Percentiles rank a stretch among this genome's conserved stretches.
These are phyloP conservation scores for Pichia nakasei DNA, from an alignment of 805 yeast genomes.

Conservation along the genomic window DNA sequence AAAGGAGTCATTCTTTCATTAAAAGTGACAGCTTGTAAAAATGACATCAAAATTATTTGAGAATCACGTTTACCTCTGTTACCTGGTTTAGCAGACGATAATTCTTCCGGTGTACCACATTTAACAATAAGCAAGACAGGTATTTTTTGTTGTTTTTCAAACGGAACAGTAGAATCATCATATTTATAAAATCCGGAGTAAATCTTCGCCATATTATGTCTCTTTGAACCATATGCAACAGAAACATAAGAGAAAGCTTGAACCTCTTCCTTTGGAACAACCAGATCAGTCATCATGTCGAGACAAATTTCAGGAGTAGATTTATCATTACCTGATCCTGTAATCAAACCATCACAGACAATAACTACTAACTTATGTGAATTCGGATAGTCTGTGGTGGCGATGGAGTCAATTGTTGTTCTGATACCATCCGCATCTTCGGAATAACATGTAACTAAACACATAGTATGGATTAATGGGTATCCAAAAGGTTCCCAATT, in stretches of 20 bases:
- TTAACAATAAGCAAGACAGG: conserved; percentile 75
- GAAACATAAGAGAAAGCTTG: conserved; percentile 85
- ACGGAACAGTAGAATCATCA: conserved; percentile 63
- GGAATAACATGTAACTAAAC: conserved; percentile 87
- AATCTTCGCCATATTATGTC: conserved; percentile 97
- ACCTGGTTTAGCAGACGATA: conserved; percentile 68
- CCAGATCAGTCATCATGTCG: conserved; percentile 77
- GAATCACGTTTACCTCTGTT: conserved; percentile 96
- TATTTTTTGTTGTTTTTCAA: conserved; percentile 75
- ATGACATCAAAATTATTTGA: conserved; percentile 83
- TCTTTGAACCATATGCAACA: conserved; percentile 86
- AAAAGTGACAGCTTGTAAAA: conserved; percentile 77
- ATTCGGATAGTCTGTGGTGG: conserved; percentile 94
- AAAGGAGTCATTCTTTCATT: conserved; percentile 92
- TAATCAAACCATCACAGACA: conserved; percentile 88
- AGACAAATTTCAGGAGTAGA: conserved; percentile 88
- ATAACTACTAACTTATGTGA: conserved; percentile 82
- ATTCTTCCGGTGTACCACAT: conserved; percentile 82
- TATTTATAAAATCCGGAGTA: conserved; percentile 91
- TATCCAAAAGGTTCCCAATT: conserved; percentile 80
- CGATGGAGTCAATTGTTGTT: conserved; percentile 82
- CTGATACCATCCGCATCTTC: conserved; percentile 84
- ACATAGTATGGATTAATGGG: conserved; percentile 67
- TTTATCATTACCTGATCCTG: conserved; percentile 85
- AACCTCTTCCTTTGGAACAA: conserved; percentile 65